Conservation (phyloP, 345 rosid genomes). For the Eutrema japonicum region DNA sequence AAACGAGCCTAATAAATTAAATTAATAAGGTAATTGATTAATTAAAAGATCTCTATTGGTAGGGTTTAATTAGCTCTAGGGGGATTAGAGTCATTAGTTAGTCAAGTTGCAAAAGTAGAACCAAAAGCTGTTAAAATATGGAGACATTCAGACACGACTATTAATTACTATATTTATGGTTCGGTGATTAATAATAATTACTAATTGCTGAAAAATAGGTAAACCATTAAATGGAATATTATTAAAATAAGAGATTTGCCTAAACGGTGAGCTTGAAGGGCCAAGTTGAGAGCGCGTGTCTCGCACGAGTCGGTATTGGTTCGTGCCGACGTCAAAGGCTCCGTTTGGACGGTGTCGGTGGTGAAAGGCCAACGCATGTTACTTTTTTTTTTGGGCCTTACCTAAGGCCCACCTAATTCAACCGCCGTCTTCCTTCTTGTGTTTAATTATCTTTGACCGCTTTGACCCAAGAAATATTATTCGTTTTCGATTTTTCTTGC, state of each 20-base stretch:
- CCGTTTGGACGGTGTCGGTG: slow-evolving; percentile 43
- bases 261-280: slow-evolving; percentile 41
- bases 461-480: slow-evolving; percentile 28
- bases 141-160: slow-evolving; percentile 18
- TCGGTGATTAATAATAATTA: slow-evolving; percentile 31
- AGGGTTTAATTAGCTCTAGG: neutral
- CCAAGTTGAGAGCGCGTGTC: slow-evolving; percentile 38
- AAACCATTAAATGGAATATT: slow-evolving; percentile 8
- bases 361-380: slow-evolving; percentile 37
- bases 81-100: slow-evolving; percentile 8
- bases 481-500: slow-evolving; percentile 37
- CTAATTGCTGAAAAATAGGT: slow-evolving; percentile 31
- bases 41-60: neutral
- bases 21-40: neutral
- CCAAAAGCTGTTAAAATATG: slow-evolving; percentile 21
- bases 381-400: slow-evolving; percentile 25
- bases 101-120: slow-evolving; percentile 23
- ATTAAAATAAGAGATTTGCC: slow-evolving; percentile 16
- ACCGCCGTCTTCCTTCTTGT: neutral
- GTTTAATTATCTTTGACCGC: slow-evolving; percentile 23
- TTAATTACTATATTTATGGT: slow-evolving; percentile 31
- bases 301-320: slow-evolving; percentile 35
- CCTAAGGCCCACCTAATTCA: slow-evolving; percentile 33
- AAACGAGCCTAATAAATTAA: neutral
- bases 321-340: slow-evolving; percentile 28